Evolutionary conservation across 129 eudicot species (phyloP), one percentile per base, ranked within the genome.

Genomic region (Helichrysum umbraculigerum): DNA sequence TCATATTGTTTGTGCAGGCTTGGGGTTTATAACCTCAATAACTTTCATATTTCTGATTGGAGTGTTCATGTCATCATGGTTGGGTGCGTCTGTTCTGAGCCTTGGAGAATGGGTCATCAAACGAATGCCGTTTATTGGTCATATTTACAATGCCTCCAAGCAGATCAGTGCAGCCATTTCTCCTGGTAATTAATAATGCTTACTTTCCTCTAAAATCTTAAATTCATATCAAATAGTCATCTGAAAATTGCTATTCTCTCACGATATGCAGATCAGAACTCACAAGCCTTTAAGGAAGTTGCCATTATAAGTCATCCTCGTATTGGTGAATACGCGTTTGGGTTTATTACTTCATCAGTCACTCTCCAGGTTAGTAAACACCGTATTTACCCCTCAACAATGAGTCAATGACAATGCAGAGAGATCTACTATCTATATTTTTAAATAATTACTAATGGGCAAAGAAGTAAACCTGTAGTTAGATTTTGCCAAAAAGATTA

Each of bases 221-320:
- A 22, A 9, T 32, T 63, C 22, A 20, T 70, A 42, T 35, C 2
- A 35, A 52, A 0, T 2, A 64, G 12, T 32, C 44, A 68, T 68
- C 58, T 50, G 62, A 80, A 19, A 34, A 20, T 61, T n/a, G 17
- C 30, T 75, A 25, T 62, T 64, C 6, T 14, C 54, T 79, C 66
- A 35, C 33, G 32, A 30, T 20, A 63, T 72, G 72, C 97, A 91
- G 97, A 91, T 83, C 97, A 91, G 44, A 91, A 91, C 85, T 74
- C 97, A 4, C 93, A 91, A 68, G 97, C 93, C 19, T 91, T 91
- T 29, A 86, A 91, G 81, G 97, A 91, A 86, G 97, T 91, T 6
- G 97, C 88, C 66, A 88, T 91, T 56, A 88, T 91, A 39, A 83
- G 88, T 82, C 98, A 92, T 86, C 98, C 98, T 22, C 98, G 98